A percentile compares a stretch with the other conserved stretches of the same genome.
Conservation (phyloP, 768 basidiomycete species). For the Tephrocybe sp. region DNA sequence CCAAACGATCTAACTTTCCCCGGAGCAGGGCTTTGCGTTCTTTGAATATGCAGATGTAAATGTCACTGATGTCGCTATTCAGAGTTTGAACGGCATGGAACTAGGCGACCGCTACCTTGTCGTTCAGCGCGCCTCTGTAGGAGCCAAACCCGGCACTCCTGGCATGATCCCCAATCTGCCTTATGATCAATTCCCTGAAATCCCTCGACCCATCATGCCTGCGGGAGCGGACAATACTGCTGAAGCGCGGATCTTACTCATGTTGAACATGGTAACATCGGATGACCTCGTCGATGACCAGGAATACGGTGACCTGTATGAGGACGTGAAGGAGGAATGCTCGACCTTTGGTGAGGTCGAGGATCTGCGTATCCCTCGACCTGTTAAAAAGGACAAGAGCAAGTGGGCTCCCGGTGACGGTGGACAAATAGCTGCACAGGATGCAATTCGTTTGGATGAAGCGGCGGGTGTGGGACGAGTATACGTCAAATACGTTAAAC, state of each 20-base stretch:
- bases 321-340: slow-evolving; percentile 93
- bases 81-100: slow-evolving; percentile 96
- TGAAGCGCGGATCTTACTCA: slow-evolving; percentile 84
- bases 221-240: slow-evolving; percentile 59
- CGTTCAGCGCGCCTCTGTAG: slow-evolving; percentile 94
- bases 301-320: slow-evolving; percentile 92
- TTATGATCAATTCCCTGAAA: slow-evolving; percentile 78
- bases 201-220: slow-evolving; percentile 86
- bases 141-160: slow-evolving; percentile 71
- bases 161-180: slow-evolving; percentile 69
- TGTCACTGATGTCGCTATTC: slow-evolving; percentile 94
- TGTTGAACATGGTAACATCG: slow-evolving; percentile 97
- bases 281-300: slow-evolving; percentile 89
- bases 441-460: slow-evolving; percentile 77
- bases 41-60: slow-evolving; percentile 92
- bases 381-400: slow-evolving; percentile 80
- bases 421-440: slow-evolving; percentile 56
- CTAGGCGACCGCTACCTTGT: slow-evolving; percentile 94
- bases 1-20: slow-evolving; percentile 6
- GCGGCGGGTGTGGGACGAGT: slow-evolving; percentile 93
- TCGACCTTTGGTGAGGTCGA: slow-evolving; percentile 75
- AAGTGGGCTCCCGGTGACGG: slow-evolving; percentile 70
- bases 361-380: slow-evolving; percentile 86
- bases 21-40: slow-evolving; percentile 90
- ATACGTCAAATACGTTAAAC: slow-evolving; percentile 80